Evolutionary conservation across 2,329 filamentous ascomycete genomes (phyloP).

Genomic region (Xylariaceae sp.): DNA sequence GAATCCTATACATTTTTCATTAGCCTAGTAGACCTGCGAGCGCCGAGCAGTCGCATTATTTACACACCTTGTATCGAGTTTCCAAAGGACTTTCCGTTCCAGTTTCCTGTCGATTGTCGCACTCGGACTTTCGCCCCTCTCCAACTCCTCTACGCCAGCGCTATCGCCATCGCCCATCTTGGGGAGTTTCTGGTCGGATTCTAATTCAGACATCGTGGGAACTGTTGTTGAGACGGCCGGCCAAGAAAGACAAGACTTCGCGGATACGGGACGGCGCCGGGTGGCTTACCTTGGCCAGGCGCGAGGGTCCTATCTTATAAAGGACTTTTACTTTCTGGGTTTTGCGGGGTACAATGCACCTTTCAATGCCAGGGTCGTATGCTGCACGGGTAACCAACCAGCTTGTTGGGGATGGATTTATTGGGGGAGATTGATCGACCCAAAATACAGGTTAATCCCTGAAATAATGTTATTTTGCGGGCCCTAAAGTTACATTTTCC

Average conservation of each 20-base stretch:
- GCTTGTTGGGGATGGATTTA: too few relatives aligned
- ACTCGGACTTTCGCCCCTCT: slow-evolving; percentile 36
- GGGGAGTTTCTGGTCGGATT: slow-evolving; percentile 15
- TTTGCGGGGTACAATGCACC: too few relatives aligned
- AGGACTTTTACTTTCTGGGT: too few relatives aligned
- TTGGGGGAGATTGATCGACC: too few relatives aligned
- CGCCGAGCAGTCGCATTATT: neutral
- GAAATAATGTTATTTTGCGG: too few relatives aligned
- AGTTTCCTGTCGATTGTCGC: slow-evolving; percentile 37
- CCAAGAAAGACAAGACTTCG: neutral
- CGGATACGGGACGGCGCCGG: neutral
- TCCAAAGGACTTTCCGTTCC: slow-evolving; percentile 55
- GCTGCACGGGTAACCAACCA: too few relatives aligned
- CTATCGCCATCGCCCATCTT: slow-evolving; percentile 21
- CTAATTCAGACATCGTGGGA: slow-evolving; percentile 18
- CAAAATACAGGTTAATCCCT: too few relatives aligned
- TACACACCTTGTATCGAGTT: slow-evolving; percentile 59
- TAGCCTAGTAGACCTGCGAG: neutral
- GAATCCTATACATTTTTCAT: slow-evolving; percentile 55
- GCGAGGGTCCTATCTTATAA: too few relatives aligned
- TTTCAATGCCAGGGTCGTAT: too few relatives aligned
- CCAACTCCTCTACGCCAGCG: slow-evolving; percentile 33
- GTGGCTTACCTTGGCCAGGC: slow-evolving; percentile 3
- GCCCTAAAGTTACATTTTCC: too few relatives aligned
- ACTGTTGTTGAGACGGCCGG: neutral